phyloP scores from a whole-genome alignment of 2,329 filamentous ascomycete genomes.

The Grosmannia clavigera region DNA sequence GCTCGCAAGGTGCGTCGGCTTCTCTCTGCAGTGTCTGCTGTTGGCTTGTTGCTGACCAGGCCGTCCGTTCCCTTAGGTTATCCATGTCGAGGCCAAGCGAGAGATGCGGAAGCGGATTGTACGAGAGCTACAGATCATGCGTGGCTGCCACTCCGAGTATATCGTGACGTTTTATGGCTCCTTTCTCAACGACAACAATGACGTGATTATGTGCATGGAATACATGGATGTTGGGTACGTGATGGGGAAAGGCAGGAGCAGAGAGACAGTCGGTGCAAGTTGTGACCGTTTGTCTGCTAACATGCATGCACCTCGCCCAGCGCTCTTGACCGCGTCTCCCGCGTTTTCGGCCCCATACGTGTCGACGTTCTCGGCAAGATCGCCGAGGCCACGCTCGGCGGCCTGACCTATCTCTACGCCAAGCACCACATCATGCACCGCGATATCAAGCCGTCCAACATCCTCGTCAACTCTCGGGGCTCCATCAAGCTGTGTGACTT shows the following conservation, averaged over 20 bases:
- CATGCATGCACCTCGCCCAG: constrained; percentile 30
- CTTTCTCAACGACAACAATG: constrained; percentile 90
- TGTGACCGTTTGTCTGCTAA: not conserved
- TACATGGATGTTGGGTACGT: constrained; percentile 97
- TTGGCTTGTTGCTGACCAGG: not conserved
- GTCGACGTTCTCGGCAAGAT: constrained; percentile 97
- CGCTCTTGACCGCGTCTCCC: constrained; percentile 84
- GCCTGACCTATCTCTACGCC: constrained; percentile 87
- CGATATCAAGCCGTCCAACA: constrained; percentile 97
- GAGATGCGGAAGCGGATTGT: constrained; percentile 96
- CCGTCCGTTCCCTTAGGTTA: constrained; percentile 51
- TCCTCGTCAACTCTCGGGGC: constrained; percentile 86
- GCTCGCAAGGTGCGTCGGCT: constrained; percentile 66
- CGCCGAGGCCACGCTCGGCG: constrained; percentile 85
- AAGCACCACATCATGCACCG: constrained; percentile 98
- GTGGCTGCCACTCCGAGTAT: constrained; percentile 91
- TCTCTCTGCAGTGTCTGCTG: not conserved
- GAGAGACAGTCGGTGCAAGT: not conserved
- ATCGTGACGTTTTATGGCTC: constrained; percentile 98
- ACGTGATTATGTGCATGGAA: constrained; percentile 99
- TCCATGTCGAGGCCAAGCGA: constrained; percentile 95
- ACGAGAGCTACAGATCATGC: constrained; percentile 94
- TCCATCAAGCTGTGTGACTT: constrained; percentile 98
- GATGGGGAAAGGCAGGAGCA: not conserved
- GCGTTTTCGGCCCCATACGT: constrained; percentile 85